Conservation (phyloP, 2,329 filamentous ascomycete genomes). For the Trichoderma atrobrunneum region DNA sequence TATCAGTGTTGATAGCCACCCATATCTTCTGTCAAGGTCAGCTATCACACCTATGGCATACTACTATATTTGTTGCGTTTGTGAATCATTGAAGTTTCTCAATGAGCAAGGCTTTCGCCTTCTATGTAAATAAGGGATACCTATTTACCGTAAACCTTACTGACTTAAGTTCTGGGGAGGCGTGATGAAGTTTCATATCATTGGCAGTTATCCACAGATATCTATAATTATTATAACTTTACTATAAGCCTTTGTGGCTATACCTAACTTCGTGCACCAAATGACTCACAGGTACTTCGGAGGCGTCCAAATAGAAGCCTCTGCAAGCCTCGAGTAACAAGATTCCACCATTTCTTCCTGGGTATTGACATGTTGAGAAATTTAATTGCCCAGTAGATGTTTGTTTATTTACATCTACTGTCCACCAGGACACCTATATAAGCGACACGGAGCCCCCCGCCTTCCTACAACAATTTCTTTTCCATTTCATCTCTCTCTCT, state of each 20-base stretch:
- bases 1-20: not conserved
- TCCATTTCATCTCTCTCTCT: not conserved
- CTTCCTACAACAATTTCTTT: not conserved
- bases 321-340: not conserved
- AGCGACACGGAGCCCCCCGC: too few species aligned
- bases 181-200: not conserved
- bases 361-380: not conserved
- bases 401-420: too few species aligned
- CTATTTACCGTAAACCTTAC: not conserved
- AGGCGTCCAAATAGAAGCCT: not conserved
- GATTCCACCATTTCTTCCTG: not conserved
- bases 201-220: not conserved
- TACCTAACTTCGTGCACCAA: not conserved
- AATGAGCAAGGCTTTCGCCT: not conserved
- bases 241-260: not conserved
- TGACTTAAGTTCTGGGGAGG: not conserved
- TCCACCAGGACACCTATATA: too few species aligned
- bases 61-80: not conserved
- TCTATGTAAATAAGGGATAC: not conserved
- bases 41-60: not conserved
- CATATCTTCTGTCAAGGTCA: not conserved
- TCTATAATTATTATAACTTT: too few species aligned
- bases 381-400: too few species aligned
- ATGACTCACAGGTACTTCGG: not conserved
- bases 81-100: not conserved